Evolutionary conservation across 1,139 yeast species (phyloP).

Genomic region (Candida smagusa): DNA sequence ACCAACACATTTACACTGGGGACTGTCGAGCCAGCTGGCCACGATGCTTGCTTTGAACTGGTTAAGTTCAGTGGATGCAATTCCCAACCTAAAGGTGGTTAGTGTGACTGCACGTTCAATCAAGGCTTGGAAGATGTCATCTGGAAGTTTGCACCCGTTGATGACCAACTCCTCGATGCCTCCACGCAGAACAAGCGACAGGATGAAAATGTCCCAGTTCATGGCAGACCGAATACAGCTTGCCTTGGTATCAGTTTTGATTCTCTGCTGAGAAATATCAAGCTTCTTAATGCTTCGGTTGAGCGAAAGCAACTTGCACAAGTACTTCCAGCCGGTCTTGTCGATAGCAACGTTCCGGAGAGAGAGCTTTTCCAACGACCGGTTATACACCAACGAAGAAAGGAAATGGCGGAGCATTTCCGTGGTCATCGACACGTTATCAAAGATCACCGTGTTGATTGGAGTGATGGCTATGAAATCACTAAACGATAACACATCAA

Average conservation of each 20-base stretch:
- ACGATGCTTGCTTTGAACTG: constrained; percentile 53
- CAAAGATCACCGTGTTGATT: constrained; percentile 72
- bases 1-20: constrained; percentile 63
- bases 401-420: constrained; percentile 76
- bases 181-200: constrained; percentile 54
- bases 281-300: constrained; percentile 61
- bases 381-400: constrained; percentile 57
- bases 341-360: constrained; percentile 77
- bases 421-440: constrained; percentile 74
- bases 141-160: constrained; percentile 71
- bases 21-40: constrained; percentile 59
- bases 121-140: constrained; percentile 47
- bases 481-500: constrained; percentile 82
- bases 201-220: constrained; percentile 74
- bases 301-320: constrained; percentile 67
- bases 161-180: constrained; percentile 82
- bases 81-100: constrained; percentile 67
- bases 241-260: constrained; percentile 48
- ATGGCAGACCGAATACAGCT: constrained; percentile 54
- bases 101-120: constrained; percentile 51
- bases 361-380: constrained; percentile 64
- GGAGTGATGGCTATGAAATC: constrained; percentile 87
- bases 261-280: constrained; percentile 77
- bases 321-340: constrained; percentile 63
- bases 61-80: constrained; percentile 69